Base-by-base conservation (phyloP, 2,329 filamentous ascomycete species). In the Curvularia hawaiiensis region DNA sequence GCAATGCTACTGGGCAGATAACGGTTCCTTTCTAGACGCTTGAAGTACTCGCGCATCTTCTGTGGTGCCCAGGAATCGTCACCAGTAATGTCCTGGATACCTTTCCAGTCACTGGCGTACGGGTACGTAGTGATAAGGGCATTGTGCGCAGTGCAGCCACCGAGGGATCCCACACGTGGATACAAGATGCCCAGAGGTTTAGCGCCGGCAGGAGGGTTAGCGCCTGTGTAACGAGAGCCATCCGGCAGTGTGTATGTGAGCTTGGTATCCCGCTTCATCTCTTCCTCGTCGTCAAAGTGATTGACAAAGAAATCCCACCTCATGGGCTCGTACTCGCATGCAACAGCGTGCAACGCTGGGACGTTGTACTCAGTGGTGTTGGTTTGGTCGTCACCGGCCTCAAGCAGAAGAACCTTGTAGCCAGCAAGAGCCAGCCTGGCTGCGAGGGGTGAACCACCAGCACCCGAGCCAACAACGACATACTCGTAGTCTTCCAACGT, bases 261-360 rank as follows among this genome's bases (percentile, higher is more conserved):
- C 75, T 88, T 87, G 56, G 77, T 80, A 66, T 88, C 83, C 57
- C 78, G 77, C 26, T 78, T 76, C 60, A 84, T 80, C 26, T 80
- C 78, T 20, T 73, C 72, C 30, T 83, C 71, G 55, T 87, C 79
- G 3, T 78, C 75, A 65, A 85, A 88, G 66, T 88, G 85, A 35
- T 81, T 81, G 9, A 87, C 83, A 57, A 83, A 88, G 71, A 82
- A 88, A 64, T 86, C 82, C 86, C 85, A 88, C 44, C 79, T 75
- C 65, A 85, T 81, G 3, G 79, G 76, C 20, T 78, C 77, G 53
- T 86, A 82, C 61, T 87, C 82, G 6, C 80, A 82, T 2, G 83
- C 79, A n/a, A 80, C 77, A 51, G 79, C 77, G 24, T 83, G 79
- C 55, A 84, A 77, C 2, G 82, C 80, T 3, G 85, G 83, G 3